Evolutionary conservation across 345 rosid species (phyloP), one percentile per base, ranked within the genome.

Genomic region (Lenwebbia sp.): DNA sequence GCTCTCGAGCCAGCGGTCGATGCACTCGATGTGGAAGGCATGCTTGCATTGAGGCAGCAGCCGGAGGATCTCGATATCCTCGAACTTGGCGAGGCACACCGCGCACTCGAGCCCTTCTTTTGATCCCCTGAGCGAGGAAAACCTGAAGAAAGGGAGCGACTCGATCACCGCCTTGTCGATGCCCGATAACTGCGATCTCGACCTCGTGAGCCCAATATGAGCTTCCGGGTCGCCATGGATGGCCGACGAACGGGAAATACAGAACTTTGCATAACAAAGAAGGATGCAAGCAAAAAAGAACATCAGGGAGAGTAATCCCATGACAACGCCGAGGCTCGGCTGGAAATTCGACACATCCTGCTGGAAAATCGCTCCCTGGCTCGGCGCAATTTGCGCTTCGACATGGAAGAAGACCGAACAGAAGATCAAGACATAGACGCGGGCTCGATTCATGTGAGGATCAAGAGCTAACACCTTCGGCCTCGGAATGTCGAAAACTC

Each of bases 131-230:
- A n/a, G n/a, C n/a, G n/a, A n/a, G n/a, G n/a, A n/a, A n/a, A n/a
- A n/a, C n/a, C n/a, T n/a, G n/a, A n/a, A n/a, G n/a, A n/a, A n/a
- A 96, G 99, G 99, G 83, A 96, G 99, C 1, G 98, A 95, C 65
- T 96, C 95, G 2, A 96, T 89, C 12, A 93, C 95, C 0, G 93
- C 85, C 87, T 92, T 90, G 56, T 96, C 96, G 7, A 96, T 89
- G 28, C 99, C 99, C 1, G 98, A 93, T 65, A 91, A 92, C 37
- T 90, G 88, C 26, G 93, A 91, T 40, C 86, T 88, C 14, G 95
- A 91, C 15, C 92, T 78, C 23, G 44, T 7, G 22, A 65, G 23
- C 44, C 76, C 12, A 30, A 30, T 22, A 65, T 2, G 76, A 30
- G 76, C 76, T 65, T 30, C 76, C 23, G 6, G 76, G 76, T 65